Conservation (phyloP, 1,284 basidiomycete genomes). For the Austroboletus novae-zelandiae region DNA sequence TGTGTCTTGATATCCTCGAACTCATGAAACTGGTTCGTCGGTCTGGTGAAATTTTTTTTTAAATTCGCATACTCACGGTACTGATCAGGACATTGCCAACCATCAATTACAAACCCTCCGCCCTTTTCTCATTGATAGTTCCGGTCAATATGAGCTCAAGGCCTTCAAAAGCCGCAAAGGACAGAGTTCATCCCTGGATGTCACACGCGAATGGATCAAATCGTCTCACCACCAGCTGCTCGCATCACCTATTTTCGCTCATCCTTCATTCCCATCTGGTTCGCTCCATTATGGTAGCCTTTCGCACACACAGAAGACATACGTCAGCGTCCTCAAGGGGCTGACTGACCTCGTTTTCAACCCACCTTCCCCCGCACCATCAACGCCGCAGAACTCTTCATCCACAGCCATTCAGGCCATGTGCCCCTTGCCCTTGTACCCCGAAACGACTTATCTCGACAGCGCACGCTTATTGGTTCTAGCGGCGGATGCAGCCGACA, state of each 20-base stretch:
- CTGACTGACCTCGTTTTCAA: conserved; percentile 71
- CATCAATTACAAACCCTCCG: conserved; percentile 89
- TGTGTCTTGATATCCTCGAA: conserved; percentile 90
- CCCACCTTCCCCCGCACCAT: conserved; percentile 43
- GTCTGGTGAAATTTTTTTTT: conserved; percentile 13
- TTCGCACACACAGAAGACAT: conserved; percentile 52
- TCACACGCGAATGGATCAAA: conserved; percentile 66
- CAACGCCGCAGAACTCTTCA: conserved; percentile 22
- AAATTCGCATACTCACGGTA: conserved; percentile 13
- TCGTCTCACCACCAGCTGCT: conserved; percentile 40
- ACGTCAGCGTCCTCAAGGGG: conserved; percentile 60
- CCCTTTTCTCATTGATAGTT: conserved; percentile 79
- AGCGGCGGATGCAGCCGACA: conserved; percentile 72
- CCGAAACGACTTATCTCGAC: conserved; percentile 87
- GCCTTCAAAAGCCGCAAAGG: conserved; percentile 67
- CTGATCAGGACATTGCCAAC: conserved; percentile 84
- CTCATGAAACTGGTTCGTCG: conserved; percentile 87
- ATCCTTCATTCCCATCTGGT: conserved; percentile 41
- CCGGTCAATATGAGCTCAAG: conserved; percentile 78
- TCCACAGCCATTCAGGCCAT: conserved; percentile 36
- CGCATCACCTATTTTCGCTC: conserved; percentile 38
- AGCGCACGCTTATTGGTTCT: conserved; percentile 68
- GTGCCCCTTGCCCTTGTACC: conserved; percentile 47
- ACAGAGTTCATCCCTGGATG: conserved; percentile 46
- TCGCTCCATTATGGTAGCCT: conserved; percentile 41